Conservation (phyloP, 1,284 basidiomycete genomes). For the Hypsizygus ulmarius region DNA sequence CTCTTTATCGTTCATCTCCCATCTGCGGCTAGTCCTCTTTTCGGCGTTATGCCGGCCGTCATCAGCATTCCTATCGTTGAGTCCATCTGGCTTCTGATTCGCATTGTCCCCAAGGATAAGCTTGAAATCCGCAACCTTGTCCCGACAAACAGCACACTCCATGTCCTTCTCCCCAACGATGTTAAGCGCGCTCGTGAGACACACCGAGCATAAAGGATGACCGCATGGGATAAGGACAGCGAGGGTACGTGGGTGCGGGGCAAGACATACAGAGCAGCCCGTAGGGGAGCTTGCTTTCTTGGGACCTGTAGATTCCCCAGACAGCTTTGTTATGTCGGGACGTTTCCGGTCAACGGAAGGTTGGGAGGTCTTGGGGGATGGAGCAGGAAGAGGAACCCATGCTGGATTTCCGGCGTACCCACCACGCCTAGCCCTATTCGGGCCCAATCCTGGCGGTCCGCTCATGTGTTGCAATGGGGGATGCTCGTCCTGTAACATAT, state of each 20-base stretch:
- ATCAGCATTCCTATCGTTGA: neutral
- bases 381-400: slow-evolving; percentile 26
- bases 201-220: slow-evolving; percentile 73
- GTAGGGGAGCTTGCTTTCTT: slow-evolving; percentile 16
- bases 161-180: slow-evolving; percentile 84
- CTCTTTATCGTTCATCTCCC: slow-evolving; percentile 7
- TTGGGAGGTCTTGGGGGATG: neutral
- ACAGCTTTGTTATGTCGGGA: neutral
- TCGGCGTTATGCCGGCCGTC: slow-evolving; percentile 2
- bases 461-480: slow-evolving; percentile 9
- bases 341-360: neutral
- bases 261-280: slow-evolving; percentile 39
- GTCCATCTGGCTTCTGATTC: slow-evolving; percentile 11
- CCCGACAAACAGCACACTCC: slow-evolving; percentile 74
- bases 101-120: slow-evolving; percentile 32
- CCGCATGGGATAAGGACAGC: slow-evolving; percentile 69
- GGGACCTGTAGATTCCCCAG: slow-evolving; percentile 13
- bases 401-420: slow-evolving; percentile 15
- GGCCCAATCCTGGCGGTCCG: neutral
- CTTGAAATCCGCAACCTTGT: slow-evolving; percentile 65
- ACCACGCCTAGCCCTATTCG: neutral
- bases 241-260: slow-evolving; percentile 42
- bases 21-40: slow-evolving; percentile 11
- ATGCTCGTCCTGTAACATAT: slow-evolving; percentile 11
- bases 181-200: slow-evolving; percentile 77